phyloP scores from a whole-genome alignment of 2,329 filamentous ascomycete species.

The Trichoderma arundinaceum region DNA sequence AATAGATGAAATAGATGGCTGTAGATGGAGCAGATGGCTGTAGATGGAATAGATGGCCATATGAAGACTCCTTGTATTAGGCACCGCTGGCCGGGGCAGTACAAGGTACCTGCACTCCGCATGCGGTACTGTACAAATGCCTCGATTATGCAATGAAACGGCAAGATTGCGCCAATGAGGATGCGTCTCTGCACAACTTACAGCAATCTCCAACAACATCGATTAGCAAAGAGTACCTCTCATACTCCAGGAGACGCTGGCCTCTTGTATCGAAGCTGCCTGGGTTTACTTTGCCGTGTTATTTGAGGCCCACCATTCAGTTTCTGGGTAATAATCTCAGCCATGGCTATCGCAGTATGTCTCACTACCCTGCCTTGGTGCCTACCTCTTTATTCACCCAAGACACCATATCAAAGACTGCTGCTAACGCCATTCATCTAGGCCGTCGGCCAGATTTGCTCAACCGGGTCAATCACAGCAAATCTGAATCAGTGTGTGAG shows the following conservation, averaged over 20 bases:
- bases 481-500: slow-evolving; percentile 80
- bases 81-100: too few relatives aligned
- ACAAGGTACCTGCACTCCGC: too few relatives aligned
- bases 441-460: slow-evolving; percentile 91
- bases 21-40: too few relatives aligned
- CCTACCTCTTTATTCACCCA: neutral
- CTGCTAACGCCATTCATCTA: neutral
- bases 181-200: neutral
- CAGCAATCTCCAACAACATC: neutral
- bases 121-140: neutral
- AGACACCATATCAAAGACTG: neutral
- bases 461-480: slow-evolving; percentile 75
- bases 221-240: neutral
- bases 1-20: too few relatives aligned
- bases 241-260: neutral
- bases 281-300: too few relatives aligned
- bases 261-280: neutral
- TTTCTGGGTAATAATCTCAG: neutral
- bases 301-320: too few relatives aligned
- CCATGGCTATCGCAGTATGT: slow-evolving; percentile 22
- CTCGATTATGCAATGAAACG: slow-evolving; percentile 25
- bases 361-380: neutral
- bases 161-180: slow-evolving; percentile 21
- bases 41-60: too few relatives aligned
- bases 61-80: too few relatives aligned